Evolutionary conservation across 768 basidiomycete genomes (phyloP), one percentile per base, ranked within the genome.

Genomic region (Peribolospora kevripleyi): DNA sequence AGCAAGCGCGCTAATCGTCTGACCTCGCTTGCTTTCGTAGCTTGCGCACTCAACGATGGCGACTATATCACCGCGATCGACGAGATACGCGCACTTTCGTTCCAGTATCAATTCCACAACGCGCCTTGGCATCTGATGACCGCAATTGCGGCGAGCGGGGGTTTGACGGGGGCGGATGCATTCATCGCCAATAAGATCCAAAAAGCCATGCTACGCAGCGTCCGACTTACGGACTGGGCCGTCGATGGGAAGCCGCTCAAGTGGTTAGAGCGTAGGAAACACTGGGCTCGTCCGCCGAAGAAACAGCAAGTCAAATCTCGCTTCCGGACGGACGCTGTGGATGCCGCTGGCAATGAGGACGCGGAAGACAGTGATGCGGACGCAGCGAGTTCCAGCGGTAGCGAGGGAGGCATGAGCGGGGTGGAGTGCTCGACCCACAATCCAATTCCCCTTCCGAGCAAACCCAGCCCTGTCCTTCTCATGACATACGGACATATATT

Each of bases 401-500:
- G 51, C 38, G 52, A 42, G 46, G 57, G 42, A 50, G 14, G 4
- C 37, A 51, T n/a, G 39, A 40, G 25, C 7, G 13, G 48, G 38
- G 65, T 52, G 60, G 59, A 49, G 57, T 60, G 1, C 3, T 39
- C 38, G 42, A 58, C 39, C 8, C 42, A 42, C 61, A 61, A 53
- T 57, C 57, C 48, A 25, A 25, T 25, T 25, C 51, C 60, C 37
- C 80, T 55, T 55, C 40, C 84, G 2, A 80, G 73, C 38, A 82
- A 79, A 65, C 69, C 76, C 36, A 85, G 83, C 59, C 80, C 86
- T 0, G 66, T 81, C 46, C 71, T 78, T 36, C 73, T 84, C 8
- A 72, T 79, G 3, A 69, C 88, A 36, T 90, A 91, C 62, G 90
- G 84, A 0, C 83, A 86, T 62, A 74, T 85, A 45, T 81, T 83